Base-by-base conservation (phyloP, 2,329 filamentous ascomycete species). In the Nemania sp. region DNA sequence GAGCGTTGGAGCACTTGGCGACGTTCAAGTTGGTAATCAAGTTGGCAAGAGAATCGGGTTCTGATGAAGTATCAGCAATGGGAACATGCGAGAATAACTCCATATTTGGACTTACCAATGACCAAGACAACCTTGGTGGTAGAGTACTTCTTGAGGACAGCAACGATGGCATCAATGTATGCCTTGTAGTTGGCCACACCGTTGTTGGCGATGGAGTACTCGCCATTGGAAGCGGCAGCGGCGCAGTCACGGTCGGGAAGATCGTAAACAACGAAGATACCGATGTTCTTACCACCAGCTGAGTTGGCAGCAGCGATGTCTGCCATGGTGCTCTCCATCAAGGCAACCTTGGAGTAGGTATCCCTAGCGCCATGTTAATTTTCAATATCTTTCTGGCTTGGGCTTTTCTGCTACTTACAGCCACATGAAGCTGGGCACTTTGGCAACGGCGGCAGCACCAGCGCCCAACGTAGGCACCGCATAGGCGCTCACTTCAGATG, bases 401-500 rank as follows among this genome's bases (percentile, higher is more conserved):
- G 5, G 6, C 6, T 26, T n/a, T 11, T 20, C 43, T 1, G 9
- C 45, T 43, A 69, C 70, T 67, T 62, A 79, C 73, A 78, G 69
- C 78, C 77, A 81, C 69, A 77, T 75, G 67, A 80, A 81, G 43
- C 74, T 77, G 22, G 79, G 77, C 1, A 82, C 77, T 55, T 79
- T 72, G 50, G 77, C 80, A 30, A 80, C 79, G 42, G 74, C 75
- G 17, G 75, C 74, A 5, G 79, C 78, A 56, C 76, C 78, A 15
- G 80, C 77, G 8, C 80, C 80, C 55, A 90, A 70, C 14, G 80
- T 81, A 7, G 86, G 86, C 17, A 89, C 79, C 6, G 86, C 86
- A 15, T 78, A 70, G 30, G 67, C 77, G 50, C 75, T 73, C 52
- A 83, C 74, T 67, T 83, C 79, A 15, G 77, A 78, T n/a, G 76